A percentile compares a stretch with the other conserved stretches of the same genome.
Evolutionary conservation across 441 rosid species (phyloP).

Genomic region (Eutrema salsugineum): DNA sequence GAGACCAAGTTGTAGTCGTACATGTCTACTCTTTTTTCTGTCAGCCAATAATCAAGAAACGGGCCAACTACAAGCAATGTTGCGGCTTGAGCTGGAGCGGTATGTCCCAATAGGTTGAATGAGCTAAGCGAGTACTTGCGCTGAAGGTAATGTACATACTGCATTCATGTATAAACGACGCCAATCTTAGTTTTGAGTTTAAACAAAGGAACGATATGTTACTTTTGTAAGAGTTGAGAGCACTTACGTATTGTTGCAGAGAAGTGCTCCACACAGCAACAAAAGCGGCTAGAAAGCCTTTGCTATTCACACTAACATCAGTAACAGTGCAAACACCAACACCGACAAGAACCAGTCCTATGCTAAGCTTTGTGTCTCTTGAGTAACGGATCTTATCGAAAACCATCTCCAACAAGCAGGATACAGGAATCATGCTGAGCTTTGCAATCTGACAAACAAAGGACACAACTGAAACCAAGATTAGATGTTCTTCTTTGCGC

Average conservation of each 20-base stretch:
- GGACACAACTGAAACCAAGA: constrained; percentile 6
- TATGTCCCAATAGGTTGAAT: constrained; percentile 74
- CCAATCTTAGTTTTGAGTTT: not conserved
- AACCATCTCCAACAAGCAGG: constrained; percentile 69
- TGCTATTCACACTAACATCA: constrained; percentile 70
- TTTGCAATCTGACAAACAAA: constrained; percentile 56
- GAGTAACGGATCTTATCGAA: constrained; percentile 75
- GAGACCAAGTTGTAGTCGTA: constrained; percentile 52
- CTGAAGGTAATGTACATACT: constrained; percentile 79
- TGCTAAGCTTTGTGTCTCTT: constrained; percentile 74
- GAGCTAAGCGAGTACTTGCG: constrained; percentile 63
- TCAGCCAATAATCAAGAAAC: constrained; percentile 72
- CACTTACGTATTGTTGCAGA: constrained; percentile 67
- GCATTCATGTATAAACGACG: constrained; percentile 24
- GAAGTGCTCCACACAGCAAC: constrained; percentile 80
- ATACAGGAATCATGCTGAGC: constrained; percentile 78
- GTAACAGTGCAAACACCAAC: constrained; percentile 78
- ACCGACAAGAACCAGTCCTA: constrained; percentile 61
- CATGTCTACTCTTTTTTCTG: constrained; percentile 53
- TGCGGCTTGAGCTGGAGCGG: constrained; percentile 81
- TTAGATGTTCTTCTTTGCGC: not conserved
- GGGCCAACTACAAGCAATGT: constrained; percentile 64
- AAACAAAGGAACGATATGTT: not conserved
- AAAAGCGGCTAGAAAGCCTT: constrained; percentile 63
- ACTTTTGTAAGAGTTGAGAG: not conserved